Evolutionary conservation across 2,329 filamentous ascomycete genomes (phyloP).

Genomic region (Verticillium nonalfalfae): DNA sequence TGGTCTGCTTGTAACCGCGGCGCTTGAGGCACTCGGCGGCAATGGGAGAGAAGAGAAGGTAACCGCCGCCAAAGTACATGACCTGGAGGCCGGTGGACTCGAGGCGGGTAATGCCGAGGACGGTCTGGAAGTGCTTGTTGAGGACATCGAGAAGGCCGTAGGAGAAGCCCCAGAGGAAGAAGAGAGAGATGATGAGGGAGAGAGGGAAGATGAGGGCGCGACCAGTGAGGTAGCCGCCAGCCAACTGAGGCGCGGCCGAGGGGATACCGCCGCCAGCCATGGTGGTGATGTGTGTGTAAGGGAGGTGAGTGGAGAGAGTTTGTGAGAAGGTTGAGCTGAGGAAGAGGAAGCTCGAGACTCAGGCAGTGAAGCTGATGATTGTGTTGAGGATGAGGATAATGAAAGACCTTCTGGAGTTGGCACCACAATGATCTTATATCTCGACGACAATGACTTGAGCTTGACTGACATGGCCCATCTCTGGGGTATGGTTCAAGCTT

Average conservation of each 20-base stretch:
- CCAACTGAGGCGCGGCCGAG: conserved; percentile 24
- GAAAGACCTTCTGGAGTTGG: not conserved
- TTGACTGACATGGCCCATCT: not conserved
- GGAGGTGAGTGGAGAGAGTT: not conserved
- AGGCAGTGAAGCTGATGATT: not conserved
- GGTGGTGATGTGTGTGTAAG: conserved; percentile 6
- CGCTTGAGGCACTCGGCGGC: conserved; percentile 33
- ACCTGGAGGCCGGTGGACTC: conserved; percentile 36
- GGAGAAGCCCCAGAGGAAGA: conserved; percentile 13
- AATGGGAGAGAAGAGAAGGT: conserved; percentile 30
- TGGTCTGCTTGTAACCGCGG: conserved; percentile 36
- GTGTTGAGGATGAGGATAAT: conserved; percentile 2
- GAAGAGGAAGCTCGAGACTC: not conserved
- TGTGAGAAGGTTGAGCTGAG: not conserved
- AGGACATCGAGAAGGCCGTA: conserved; percentile 19
- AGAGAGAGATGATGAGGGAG: conserved; percentile 33
- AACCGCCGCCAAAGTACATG: conserved; percentile 30
- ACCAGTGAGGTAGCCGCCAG: conserved; percentile 29
- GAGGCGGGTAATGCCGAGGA: conserved; percentile 34
- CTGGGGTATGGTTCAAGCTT: not conserved
- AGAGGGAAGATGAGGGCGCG: conserved; percentile 38
- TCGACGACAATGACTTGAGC: not conserved
- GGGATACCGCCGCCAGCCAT: conserved; percentile 33
- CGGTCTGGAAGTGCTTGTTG: conserved; percentile 43
- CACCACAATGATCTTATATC: not conserved